Evolutionary conservation across 1,139 yeast species (phyloP).

Genomic region (Saccharomyces pastorianus): DNA sequence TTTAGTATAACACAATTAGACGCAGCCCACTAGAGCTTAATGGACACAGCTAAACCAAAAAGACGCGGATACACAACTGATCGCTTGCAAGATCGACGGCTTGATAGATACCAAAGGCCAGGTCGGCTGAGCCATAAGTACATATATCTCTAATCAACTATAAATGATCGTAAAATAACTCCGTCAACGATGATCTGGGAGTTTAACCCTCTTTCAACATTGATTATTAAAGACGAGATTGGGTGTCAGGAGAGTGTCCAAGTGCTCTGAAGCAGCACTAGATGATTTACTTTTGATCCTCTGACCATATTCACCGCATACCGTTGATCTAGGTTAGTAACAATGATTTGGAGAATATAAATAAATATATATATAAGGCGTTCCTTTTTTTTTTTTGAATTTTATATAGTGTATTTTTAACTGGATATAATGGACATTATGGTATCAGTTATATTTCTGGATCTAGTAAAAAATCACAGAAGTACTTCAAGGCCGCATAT

Average conservation of each 20-base stretch:
- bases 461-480: slow-evolving; percentile 54
- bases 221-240: neutral
- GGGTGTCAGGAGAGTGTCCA: too few relatives aligned
- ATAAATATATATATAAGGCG: too few relatives aligned
- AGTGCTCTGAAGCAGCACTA: too few relatives aligned
- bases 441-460: slow-evolving; percentile 27
- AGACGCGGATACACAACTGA: neutral
- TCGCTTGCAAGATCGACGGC: neutral
- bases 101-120: neutral
- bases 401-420: neutral
- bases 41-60: neutral
- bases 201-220: neutral
- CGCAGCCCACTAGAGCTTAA: neutral
- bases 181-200: neutral
- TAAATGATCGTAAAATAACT: neutral
- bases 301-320: too few relatives aligned
- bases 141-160: neutral
- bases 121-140: neutral
- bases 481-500: slow-evolving; percentile 60
- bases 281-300: too few relatives aligned
- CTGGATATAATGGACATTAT: neutral
- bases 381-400: neutral
- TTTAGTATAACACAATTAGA: neutral
- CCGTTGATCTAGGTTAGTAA: neutral
- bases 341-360: neutral